Conservation (phyloP, 192 early-diverging fungal genomes). For the Coemansia sp. region DNA sequence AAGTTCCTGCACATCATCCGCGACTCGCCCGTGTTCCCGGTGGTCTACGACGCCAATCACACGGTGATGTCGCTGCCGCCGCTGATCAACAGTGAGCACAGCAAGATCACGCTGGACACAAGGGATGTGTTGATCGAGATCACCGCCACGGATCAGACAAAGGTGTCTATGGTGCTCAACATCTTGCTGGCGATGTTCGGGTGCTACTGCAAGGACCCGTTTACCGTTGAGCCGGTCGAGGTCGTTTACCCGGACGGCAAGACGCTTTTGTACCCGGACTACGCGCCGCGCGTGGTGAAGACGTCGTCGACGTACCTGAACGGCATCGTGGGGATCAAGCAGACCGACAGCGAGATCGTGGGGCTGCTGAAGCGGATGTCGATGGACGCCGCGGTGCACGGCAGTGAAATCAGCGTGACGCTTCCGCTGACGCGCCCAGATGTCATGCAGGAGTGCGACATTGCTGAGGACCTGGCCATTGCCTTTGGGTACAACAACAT, state of each 20-base stretch:
- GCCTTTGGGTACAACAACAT: conserved; percentile 97
- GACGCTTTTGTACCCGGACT: conserved; percentile 67
- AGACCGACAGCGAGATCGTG: conserved; percentile 69
- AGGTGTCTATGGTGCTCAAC: conserved; percentile 91
- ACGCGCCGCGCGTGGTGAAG: conserved; percentile 64
- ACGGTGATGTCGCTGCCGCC: conserved; percentile 93
- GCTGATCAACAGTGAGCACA: conserved; percentile 98
- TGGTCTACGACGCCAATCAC: conserved; percentile 82
- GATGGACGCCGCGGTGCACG: conserved; percentile 61
- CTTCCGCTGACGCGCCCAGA: conserved; percentile 91
- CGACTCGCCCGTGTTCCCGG: conserved; percentile 84
- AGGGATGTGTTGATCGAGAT: conserved; percentile 98
- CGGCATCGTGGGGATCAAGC: conserved; percentile 71
- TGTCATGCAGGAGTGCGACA: conserved; percentile 94
- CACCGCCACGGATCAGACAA: conserved; percentile 95
- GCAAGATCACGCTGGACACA: conserved; percentile 92
- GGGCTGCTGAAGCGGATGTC: conserved; percentile 85
- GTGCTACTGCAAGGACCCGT: conserved; percentile 84
- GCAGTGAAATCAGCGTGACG: conserved; percentile 62
- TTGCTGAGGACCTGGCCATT: conserved; percentile 97
- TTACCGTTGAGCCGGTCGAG: conserved; percentile 93
- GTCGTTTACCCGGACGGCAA: conserved; percentile 82
- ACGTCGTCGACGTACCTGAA: conserved; percentile 89
- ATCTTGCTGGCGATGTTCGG: conserved; percentile 96
- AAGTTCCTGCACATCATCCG: conserved; percentile 94